phyloP scores from a whole-genome alignment of 2,329 filamentous ascomycete species.

The Fusarium nisikadoi region DNA sequence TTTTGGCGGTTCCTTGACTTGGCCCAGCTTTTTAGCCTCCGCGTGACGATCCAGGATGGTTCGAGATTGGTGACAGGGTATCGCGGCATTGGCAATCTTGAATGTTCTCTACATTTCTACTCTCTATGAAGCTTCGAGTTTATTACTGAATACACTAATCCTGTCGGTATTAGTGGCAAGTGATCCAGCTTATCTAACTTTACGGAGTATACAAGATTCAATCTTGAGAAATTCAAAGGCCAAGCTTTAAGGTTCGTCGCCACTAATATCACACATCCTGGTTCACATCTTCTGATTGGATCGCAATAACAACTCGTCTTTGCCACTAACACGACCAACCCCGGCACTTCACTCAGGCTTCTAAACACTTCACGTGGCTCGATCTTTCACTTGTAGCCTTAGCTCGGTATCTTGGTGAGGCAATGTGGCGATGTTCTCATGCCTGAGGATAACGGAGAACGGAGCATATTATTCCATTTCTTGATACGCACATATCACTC shows the following conservation, averaged over 20 bases:
- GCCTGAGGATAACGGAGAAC: not conserved
- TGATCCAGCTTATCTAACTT: not conserved
- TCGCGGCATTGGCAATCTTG: not conserved
- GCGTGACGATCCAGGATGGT: constrained; percentile 30
- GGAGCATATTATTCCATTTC: not conserved
- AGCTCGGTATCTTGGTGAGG: not conserved
- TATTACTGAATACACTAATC: too few relatives aligned
- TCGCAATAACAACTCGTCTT: constrained; percentile 16
- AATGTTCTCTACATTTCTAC: constrained; percentile 1
- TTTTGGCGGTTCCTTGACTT: constrained; percentile 34
- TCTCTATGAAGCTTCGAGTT: too few relatives aligned
- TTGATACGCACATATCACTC: not conserved
- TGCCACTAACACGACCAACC: constrained; percentile 9
- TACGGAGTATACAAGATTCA: not conserved
- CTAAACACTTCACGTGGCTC: not conserved
- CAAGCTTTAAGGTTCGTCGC: constrained; percentile 3
- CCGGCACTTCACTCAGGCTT: constrained; percentile 5
- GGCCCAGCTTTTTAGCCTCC: constrained; percentile 5
- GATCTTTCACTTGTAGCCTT: not conserved
- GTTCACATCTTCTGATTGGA: constrained; percentile 3
- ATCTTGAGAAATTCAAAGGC: not conserved
- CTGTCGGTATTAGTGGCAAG: not conserved
- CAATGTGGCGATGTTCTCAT: not conserved
- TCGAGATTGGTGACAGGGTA: constrained; percentile 20
- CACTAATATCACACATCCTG: not conserved